Base-by-base conservation (phyloP, 73 alveolate species). In the Uronychia setigera region DNA sequence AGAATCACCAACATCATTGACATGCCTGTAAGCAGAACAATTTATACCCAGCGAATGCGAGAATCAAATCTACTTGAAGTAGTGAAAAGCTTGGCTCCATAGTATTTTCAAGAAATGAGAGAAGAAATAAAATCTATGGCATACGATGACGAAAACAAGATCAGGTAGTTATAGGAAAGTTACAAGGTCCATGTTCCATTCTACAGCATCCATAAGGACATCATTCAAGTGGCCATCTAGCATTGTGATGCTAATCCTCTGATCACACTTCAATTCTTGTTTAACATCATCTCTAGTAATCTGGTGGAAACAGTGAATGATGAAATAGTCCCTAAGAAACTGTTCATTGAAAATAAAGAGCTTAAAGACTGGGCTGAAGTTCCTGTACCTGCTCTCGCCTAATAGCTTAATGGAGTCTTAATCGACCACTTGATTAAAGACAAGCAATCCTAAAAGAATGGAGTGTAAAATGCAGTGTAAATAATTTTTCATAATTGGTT, bases 201-300 rank as follows among this genome's bases (percentile, higher is more conserved):
- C 77, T 31, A 30, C 1, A 76, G 33, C 1, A 85, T 90, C 30
- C 80, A 85, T n/a, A 80, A 80, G 27, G 91, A 84, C 1, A 82
- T 90, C 1, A 29, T 90, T 77, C 31, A 90, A 27, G 33, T 76
- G 0, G 60, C 82, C 35, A 0, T 90, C 81, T 59, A 80, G 35
- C 84, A 89, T 67, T 85, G 95, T 59, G 91, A 90, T 32, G 95
- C 93, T 0, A 90, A 90, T 35, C 93, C 92, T 0, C 60, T 90
- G 81, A 31, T 89, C 0, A 58, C 85, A 31, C 60, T 90, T 57
- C 77, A 84, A 59, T 90, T 90, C 78, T 19, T 90, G 32, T 32
- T 84, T 35, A 89, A 77, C 74, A 74, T 89, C 9, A 60, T 89
- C 77, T 26, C 85, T 29, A 90, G 80, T 31, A 88, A 76, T 58